These are phyloP conservation scores for Phytophthora pinifolia DNA, from an alignment of 352 stramenopile genomes.

Conservation along the genomic window DNA sequence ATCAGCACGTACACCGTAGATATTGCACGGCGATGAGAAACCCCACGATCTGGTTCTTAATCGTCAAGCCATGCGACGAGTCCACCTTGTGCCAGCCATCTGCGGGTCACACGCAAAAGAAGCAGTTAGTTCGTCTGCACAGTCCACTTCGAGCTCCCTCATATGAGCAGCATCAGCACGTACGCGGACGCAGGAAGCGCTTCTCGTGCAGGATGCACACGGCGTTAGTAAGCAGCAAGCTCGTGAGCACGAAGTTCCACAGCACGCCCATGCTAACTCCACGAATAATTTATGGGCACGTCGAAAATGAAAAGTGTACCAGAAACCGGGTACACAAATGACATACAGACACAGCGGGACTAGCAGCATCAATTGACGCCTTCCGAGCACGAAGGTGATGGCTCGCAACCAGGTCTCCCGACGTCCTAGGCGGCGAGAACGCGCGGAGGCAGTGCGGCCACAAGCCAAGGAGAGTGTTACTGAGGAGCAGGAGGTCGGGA, in stretches of 20 bases:
- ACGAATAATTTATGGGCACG: constrained; percentile 10
- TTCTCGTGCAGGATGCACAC: constrained; percentile 89
- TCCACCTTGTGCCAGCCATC: constrained; percentile 87
- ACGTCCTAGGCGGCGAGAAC: constrained; percentile 14
- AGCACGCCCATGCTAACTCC: constrained; percentile 65
- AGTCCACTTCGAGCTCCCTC: no score
- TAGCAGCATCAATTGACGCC: constrained; percentile 10
- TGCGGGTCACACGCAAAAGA: constrained; percentile 16
- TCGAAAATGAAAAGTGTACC: constrained; percentile 6
- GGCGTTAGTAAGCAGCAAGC: constrained; percentile 82
- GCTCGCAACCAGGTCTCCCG: constrained; percentile 25
- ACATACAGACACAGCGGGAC: constrained; percentile 10
- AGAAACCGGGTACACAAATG: neutral
- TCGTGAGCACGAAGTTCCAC: constrained; percentile 90
- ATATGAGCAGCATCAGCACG: constrained; percentile 11
- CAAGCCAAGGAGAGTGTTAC: constrained; percentile 9
- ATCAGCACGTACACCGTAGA: constrained; percentile 57
- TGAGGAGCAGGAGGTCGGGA: constrained; percentile 10
- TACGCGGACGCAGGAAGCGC: constrained; percentile 84
- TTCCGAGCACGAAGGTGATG: constrained; percentile 20
- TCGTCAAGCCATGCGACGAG: constrained; percentile 74
- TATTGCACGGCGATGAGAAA: constrained; percentile 87
- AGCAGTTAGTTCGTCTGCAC: neutral
- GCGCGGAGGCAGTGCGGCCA: constrained; percentile 2
- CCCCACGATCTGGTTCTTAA: constrained; percentile 88